phyloP scores from a whole-genome alignment of 495 filamentous ascomycete genomes.

The Penicillium desertorum region DNA sequence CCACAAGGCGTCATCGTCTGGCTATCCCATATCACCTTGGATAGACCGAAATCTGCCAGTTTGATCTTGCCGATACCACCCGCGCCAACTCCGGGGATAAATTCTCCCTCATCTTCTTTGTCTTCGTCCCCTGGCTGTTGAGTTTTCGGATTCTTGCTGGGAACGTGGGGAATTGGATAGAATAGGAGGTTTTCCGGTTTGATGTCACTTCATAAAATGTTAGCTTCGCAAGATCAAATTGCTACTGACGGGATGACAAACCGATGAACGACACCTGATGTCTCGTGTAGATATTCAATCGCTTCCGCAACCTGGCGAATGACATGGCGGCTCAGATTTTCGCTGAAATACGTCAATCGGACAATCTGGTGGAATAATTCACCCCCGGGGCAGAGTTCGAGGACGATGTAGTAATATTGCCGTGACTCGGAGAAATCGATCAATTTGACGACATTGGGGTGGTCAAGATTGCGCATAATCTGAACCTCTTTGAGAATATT shows the following conservation, averaged over 20 bases:
- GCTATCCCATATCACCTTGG: conserved; percentile 96
- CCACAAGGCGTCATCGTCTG: conserved; percentile 99
- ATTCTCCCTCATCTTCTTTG: conserved; percentile 96
- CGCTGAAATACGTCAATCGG: conserved; percentile 96
- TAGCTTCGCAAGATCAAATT: conserved; percentile 4
- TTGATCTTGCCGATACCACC: conserved; percentile 95
- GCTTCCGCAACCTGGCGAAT: conserved; percentile 92
- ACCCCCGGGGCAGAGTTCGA: conserved; percentile 92
- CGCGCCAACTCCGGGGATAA: conserved; percentile 75
- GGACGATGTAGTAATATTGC: conserved; percentile 95
- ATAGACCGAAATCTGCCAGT: conserved; percentile 96
- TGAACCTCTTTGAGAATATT: conserved; percentile 98
- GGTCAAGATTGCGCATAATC: conserved; percentile 95
- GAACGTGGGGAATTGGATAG: conserved; percentile 77
- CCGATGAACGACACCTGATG: conserved; percentile 94
- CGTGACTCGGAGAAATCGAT: conserved; percentile 90
- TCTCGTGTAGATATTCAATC: conserved; percentile 91
- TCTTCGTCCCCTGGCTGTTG: conserved; percentile 87
- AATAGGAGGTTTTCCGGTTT: conserved; percentile 98
- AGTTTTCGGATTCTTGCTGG: conserved; percentile 75
- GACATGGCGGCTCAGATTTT: conserved; percentile 90
- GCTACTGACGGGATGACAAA: conserved; percentile 45
- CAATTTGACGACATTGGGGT: conserved; percentile 91
- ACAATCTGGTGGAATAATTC: conserved; percentile 99
- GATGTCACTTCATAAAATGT: conserved; percentile 69